Percentiles rank a stretch among this genome's conserved stretches.
phyloP scores from a whole-genome alignment of 2,329 filamentous ascomycete species.

The Calcarisporium arbuscula region DNA sequence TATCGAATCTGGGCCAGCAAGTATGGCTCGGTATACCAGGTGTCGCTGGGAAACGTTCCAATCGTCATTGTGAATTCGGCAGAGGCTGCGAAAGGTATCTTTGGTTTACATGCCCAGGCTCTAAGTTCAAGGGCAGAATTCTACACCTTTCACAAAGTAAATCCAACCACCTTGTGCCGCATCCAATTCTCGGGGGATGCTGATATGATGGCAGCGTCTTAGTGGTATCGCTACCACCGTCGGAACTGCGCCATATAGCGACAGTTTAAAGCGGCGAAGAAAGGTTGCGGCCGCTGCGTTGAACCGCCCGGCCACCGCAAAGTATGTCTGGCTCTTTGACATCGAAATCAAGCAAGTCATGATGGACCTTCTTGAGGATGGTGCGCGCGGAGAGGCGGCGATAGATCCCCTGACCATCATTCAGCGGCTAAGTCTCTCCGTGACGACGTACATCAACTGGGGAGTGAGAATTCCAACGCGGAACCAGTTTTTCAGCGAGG shows the following conservation, averaged over 20 bases:
- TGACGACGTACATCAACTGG: conserved; percentile 61
- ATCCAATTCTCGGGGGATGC: background rate
- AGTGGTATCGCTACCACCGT: conserved; percentile 53
- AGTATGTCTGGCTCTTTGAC: conserved; percentile 56
- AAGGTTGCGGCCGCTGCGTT: conserved; percentile 61
- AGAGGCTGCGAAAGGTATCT: conserved; percentile 41
- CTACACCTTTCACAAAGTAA: conserved; percentile 53
- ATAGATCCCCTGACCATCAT: conserved; percentile 65
- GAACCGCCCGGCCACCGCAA: conserved; percentile 58
- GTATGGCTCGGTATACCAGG: conserved; percentile 47
- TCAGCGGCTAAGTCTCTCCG: conserved; percentile 55
- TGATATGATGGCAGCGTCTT: background rate
- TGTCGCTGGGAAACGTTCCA: conserved; percentile 50
- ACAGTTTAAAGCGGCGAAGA: conserved; percentile 55
- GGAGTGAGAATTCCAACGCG: conserved; percentile 53
- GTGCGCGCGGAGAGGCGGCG: conserved; percentile 43
- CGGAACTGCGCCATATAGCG: conserved; percentile 60
- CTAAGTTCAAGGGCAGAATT: conserved; percentile 50
- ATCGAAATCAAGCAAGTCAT: conserved; percentile 58
- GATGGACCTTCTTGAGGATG: conserved; percentile 52
- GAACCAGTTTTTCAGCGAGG: conserved; percentile 57
- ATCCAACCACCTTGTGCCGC: background rate
- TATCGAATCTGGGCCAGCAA: conserved; percentile 47
- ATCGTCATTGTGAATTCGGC: conserved; percentile 51
- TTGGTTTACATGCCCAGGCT: conserved; percentile 46